These are phyloP conservation scores for Amylostereum areolatum DNA, from an alignment of 1,284 basidiomycete species.

Conservation along the genomic window DNA sequence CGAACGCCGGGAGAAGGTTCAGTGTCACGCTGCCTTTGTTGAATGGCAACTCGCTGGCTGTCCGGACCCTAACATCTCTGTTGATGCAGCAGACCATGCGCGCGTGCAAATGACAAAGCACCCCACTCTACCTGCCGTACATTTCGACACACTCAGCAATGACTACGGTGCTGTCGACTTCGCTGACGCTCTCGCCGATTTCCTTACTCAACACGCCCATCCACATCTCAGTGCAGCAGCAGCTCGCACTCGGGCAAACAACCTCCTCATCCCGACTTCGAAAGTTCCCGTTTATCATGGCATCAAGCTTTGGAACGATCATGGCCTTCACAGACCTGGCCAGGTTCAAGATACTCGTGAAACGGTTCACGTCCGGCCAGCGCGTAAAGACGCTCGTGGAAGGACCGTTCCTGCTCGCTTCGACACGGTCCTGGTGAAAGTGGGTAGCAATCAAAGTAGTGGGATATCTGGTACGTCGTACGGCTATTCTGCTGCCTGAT, in stretches of 20 bases:
- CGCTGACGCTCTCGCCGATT: background rate
- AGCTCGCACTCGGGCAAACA: background rate
- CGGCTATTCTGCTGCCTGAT: background rate
- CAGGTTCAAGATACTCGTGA: too few relatives aligned
- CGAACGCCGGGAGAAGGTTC: constrained; percentile 20
- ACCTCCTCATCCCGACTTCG: constrained; percentile 10
- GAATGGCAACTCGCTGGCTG: background rate
- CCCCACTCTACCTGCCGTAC: background rate
- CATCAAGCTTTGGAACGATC: constrained; percentile 14
- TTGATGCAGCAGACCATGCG: background rate
- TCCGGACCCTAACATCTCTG: constrained; percentile 12
- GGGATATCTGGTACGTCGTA: background rate
- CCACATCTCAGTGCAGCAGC: background rate
- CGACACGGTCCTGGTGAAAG: background rate
- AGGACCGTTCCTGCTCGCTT: background rate
- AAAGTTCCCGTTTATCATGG: constrained; percentile 18
- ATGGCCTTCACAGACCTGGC: background rate
- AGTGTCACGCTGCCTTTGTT: background rate
- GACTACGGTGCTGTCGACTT: background rate
- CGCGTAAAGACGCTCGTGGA: constrained; percentile 6
- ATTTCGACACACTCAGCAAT: background rate
- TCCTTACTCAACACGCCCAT: background rate
- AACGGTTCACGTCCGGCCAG: constrained; percentile 18
- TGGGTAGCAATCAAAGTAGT: too few relatives aligned
- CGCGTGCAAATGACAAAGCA: background rate